These are phyloP conservation scores for Amanita exitialis DNA, from an alignment of 768 basidiomycete genomes.

Conservation along the genomic window DNA sequence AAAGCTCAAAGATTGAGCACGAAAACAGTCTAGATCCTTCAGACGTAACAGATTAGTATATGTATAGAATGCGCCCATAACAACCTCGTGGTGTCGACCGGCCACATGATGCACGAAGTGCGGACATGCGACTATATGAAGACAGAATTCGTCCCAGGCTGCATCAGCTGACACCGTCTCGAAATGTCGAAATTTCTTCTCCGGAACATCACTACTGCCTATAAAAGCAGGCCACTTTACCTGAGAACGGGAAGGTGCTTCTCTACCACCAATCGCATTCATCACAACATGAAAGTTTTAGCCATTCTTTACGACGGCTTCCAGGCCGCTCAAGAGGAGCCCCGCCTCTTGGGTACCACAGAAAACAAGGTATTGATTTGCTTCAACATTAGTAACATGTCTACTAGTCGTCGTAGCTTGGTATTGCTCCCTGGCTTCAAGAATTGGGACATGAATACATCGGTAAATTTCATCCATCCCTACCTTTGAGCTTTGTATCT, in stretches of 20 bases:
- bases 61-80: too few species aligned
- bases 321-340: constrained; percentile 55
- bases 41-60: background rate
- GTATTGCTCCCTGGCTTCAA: constrained; percentile 58
- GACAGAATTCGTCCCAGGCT: too few species aligned
- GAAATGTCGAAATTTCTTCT: background rate
- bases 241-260: background rate
- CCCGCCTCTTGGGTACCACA: constrained; percentile 69
- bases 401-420: constrained; percentile 38
- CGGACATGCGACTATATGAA: too few species aligned
- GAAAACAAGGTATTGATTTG: constrained; percentile 55
- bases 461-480: constrained; percentile 27
- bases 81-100: too few species aligned
- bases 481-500: constrained; percentile 1
- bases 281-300: constrained; percentile 38
- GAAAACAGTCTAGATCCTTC: background rate
- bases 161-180: background rate
- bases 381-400: background rate
- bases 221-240: background rate
- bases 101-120: too few species aligned
- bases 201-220: background rate
- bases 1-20: constrained; percentile 13
- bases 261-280: background rate
- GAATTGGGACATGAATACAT: constrained; percentile 68
- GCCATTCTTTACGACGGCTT: constrained; percentile 68